Conservation (phyloP, 2,329 filamentous ascomycete species). For the Ramularia collo-cygni region DNA sequence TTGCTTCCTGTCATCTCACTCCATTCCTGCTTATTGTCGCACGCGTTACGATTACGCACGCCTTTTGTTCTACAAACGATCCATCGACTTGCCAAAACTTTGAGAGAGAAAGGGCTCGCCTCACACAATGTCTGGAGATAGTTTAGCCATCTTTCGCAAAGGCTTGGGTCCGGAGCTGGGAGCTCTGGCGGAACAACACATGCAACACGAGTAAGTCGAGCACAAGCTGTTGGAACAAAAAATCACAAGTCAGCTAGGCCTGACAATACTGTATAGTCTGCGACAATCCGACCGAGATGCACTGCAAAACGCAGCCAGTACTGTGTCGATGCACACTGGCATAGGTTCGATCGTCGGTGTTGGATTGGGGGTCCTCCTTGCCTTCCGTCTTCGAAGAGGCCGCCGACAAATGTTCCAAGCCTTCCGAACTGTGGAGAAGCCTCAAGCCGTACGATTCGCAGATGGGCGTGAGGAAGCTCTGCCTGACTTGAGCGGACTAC, state of each 20-base stretch:
- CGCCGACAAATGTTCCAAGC: conserved; percentile 55
- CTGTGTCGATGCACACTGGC: conserved; percentile 49
- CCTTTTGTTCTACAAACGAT: too few species aligned
- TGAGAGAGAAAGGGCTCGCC: neutral
- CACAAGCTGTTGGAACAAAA: too few species aligned
- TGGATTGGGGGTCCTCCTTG: conserved; percentile 52
- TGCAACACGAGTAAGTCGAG: conserved; percentile 47
- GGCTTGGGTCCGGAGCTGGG: conserved; percentile 45
- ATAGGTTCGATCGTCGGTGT: conserved; percentile 56
- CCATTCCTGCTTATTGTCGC: too few species aligned
- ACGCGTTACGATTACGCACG: too few species aligned
- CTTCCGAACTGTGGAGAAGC: conserved; percentile 55
- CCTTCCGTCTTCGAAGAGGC: conserved; percentile 50
- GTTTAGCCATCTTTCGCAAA: conserved; percentile 43
- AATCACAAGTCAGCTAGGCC: too few species aligned
- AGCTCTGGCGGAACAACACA: conserved; percentile 51
- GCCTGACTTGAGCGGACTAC: conserved; percentile 52
- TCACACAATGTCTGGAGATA: conserved; percentile 35
- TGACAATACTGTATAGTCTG: conserved; percentile 31
- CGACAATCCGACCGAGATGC: conserved; percentile 52
- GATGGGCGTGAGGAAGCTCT: conserved; percentile 54
- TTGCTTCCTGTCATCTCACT: too few species aligned
- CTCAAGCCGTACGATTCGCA: conserved; percentile 55
- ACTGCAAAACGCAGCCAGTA: conserved; percentile 49
- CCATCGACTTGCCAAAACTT: neutral